phyloP scores from a whole-genome alignment of 768 basidiomycete genomes.

The Boletus rubescentipes region DNA sequence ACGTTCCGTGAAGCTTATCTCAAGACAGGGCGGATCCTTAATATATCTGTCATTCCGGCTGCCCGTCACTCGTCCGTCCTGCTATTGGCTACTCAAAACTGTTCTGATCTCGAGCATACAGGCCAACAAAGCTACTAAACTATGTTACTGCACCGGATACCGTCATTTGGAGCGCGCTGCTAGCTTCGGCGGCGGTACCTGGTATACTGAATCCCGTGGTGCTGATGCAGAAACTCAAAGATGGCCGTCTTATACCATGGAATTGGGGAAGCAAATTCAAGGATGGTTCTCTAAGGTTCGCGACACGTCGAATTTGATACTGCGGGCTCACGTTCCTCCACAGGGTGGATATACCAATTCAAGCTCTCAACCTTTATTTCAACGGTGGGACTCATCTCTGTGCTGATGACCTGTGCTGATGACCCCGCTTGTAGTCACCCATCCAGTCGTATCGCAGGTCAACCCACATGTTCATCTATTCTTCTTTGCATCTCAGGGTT shows the following conservation, averaged over 20 bases:
- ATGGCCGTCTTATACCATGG: slow-evolving; percentile 83
- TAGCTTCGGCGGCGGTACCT: slow-evolving; percentile 93
- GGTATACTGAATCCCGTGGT: slow-evolving; percentile 96
- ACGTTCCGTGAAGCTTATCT: slow-evolving; percentile 96
- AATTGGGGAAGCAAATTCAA: slow-evolving; percentile 95
- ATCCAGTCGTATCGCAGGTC: slow-evolving; percentile 92
- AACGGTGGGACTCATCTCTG: slow-evolving; percentile 50
- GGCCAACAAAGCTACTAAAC: slow-evolving; percentile 94
- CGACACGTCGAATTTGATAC: neutral
- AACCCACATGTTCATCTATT: slow-evolving; percentile 92
- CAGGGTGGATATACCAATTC: slow-evolving; percentile 94
- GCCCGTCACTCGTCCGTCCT: slow-evolving; percentile 77
- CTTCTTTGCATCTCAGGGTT: slow-evolving; percentile 90
- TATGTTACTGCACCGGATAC: slow-evolving; percentile 96
- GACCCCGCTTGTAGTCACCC: slow-evolving; percentile 58
- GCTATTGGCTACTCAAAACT: neutral
- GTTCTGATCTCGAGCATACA: slow-evolving; percentile 29
- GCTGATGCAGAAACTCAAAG: slow-evolving; percentile 85
- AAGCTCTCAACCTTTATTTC: slow-evolving; percentile 85
- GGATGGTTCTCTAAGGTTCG: slow-evolving; percentile 83
- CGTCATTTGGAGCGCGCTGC: slow-evolving; percentile 74
- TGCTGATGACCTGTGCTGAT: slow-evolving; percentile 5
- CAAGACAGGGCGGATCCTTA: slow-evolving; percentile 89
- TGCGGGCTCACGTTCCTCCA: neutral
- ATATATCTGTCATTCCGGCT: slow-evolving; percentile 89